These are phyloP conservation scores for Quercus ilex DNA, from an alignment of 306 rosid genomes.

Conservation along the genomic window DNA sequence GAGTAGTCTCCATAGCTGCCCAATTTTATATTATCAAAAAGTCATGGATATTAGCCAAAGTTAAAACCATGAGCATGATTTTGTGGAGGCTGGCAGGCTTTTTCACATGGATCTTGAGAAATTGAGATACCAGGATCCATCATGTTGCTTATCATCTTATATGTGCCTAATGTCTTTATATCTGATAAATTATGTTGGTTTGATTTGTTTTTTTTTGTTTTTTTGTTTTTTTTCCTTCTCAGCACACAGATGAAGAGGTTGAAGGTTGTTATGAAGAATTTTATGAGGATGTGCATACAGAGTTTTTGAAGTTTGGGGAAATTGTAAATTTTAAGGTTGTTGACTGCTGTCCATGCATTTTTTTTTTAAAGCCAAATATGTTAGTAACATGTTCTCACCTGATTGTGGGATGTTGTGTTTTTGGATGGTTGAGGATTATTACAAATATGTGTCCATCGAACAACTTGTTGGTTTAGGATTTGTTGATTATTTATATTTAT, in stretches of 20 bases:
- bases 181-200: slow-evolving; percentile 21
- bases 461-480: background rate
- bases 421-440: background rate
- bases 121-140: slow-evolving; percentile 1
- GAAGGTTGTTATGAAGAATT: slow-evolving; percentile 78
- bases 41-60: background rate
- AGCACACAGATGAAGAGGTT: slow-evolving; percentile 91
- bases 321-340: slow-evolving; percentile 92
- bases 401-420: background rate
- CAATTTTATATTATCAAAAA: background rate
- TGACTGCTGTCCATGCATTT: slow-evolving; percentile 20
- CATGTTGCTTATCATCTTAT: slow-evolving; percentile 16
- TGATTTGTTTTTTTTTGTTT: slow-evolving; percentile 8
- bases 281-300: slow-evolving; percentile 98
- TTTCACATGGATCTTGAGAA: background rate
- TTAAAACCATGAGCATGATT: background rate
- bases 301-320: slow-evolving; percentile 90
- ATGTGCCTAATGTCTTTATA: slow-evolving; percentile 6
- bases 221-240: slow-evolving; percentile 22
- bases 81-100: slow-evolving; percentile 9
- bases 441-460: background rate
- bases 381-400: background rate
- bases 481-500: background rate
- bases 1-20: background rate
- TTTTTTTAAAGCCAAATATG: background rate